Evolutionary conservation across 768 basidiomycete genomes (phyloP), one percentile per base, ranked within the genome.

Genomic region (Daedaleopsis nitida): DNA sequence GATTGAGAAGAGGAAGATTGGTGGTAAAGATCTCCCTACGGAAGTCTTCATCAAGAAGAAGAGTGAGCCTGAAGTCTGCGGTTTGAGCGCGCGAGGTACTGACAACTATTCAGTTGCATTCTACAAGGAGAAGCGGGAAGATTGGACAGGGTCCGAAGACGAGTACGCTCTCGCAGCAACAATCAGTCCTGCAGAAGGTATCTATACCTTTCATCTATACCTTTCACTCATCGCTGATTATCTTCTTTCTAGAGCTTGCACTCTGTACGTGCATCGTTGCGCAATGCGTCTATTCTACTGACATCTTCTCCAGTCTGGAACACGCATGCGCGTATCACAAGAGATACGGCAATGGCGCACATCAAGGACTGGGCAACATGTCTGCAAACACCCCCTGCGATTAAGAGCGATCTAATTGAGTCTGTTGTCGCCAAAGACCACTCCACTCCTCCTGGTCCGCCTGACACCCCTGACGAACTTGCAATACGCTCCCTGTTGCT

Each of bases 21-120:
- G 80, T 12, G 87, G 86, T n/a, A 86, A 85, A 72, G 83, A 85
- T 55, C 70, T 91, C 53, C 89, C 91, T 0, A 89, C 88, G 0
- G 91, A 93, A 66, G 83, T 86, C 3, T 86, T 87, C 57, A 89
- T 92, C 56, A 84, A 86, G 76, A 91, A 89, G 77, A 90, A 88
- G 73, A 42, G 91, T 91, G 53, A 10, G 86, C 74, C 68, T 1
- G 10, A 12, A 24, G 19, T 4, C 23, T 13, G 6, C 47, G 16
- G 12, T 2, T 24, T 21, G 5, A 23, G 47, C 27, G 47, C 14
- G 13, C 12, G 19, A 7, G 6, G 47, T 23, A 24, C 47, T 24
- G 13, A 49, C 23, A 49, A 10, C 47, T 4, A 3, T 57, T 12
- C 64, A 93, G 91, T 93, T 68, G 81, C 80, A 1, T 91, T 91